Evolutionary conservation across 306 rosid genomes (phyloP).

Genomic region (Arachis stenosperma): DNA sequence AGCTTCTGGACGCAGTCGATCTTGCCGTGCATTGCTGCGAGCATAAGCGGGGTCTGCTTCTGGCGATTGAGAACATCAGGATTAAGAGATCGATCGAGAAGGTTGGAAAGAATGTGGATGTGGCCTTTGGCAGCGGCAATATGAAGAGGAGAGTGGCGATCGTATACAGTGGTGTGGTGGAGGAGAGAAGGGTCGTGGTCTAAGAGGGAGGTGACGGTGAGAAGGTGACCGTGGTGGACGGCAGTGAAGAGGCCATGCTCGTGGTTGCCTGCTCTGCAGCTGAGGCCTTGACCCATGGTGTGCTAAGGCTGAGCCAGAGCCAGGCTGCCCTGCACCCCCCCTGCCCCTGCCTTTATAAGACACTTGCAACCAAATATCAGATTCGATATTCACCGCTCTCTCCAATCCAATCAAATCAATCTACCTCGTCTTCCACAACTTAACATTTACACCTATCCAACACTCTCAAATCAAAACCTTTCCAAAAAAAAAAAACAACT

Average conservation of each 20-base stretch:
- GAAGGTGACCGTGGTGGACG: conserved; percentile 64
- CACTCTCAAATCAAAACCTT: no score
- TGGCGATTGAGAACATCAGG: conserved; percentile 88
- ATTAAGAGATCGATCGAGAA: conserved; percentile 67
- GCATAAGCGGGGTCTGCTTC: conserved; percentile 92
- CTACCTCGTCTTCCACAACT: no score
- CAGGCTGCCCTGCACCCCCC: no score
- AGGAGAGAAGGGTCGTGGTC: conserved; percentile 55
- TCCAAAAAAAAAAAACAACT: no score
- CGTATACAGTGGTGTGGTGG: conserved; percentile 60
- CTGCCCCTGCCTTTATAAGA: no score
- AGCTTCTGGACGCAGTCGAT: conserved; percentile 71
- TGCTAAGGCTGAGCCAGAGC: no score
- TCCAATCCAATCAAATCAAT: no score
- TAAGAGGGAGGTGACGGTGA: conserved; percentile 47
- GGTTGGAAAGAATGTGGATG: conserved; percentile 79
- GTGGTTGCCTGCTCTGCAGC: conserved; percentile 58
- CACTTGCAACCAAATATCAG: no score
- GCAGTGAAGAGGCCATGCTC: conserved; percentile 75
- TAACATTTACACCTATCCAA: no score
- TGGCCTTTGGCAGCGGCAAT: conserved; percentile 86
- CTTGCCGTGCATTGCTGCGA: conserved; percentile 93
- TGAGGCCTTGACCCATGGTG: conserved; percentile 77
- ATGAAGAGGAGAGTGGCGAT: conserved; percentile 82
- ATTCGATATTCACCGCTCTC: no score